Evolutionary conservation across 768 basidiomycete species (phyloP).

Genomic region (Gautieria morchelliformis): DNA sequence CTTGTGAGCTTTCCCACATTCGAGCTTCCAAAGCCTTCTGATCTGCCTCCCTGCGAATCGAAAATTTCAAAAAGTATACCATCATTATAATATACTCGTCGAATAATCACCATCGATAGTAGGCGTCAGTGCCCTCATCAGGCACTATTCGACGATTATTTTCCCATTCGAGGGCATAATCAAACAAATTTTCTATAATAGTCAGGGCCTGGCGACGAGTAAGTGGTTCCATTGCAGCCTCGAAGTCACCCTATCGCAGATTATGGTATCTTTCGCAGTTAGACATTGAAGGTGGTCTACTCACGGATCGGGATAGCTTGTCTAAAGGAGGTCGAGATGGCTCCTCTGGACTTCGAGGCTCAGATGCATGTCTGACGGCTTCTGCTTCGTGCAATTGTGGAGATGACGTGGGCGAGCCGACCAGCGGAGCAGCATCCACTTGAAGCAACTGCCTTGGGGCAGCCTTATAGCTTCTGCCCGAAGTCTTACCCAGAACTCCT

Average conservation of each 20-base stretch:
- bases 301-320: slow-evolving; percentile 41
- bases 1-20: slow-evolving; percentile 73
- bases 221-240: slow-evolving; percentile 51
- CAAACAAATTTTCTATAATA: slow-evolving; percentile 79
- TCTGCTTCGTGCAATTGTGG: slow-evolving; percentile 29
- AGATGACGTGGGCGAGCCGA: slow-evolving; percentile 19
- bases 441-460: slow-evolving; percentile 95
- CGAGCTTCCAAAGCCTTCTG: slow-evolving; percentile 51
- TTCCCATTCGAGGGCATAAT: slow-evolving; percentile 51
- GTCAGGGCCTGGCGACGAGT: slow-evolving; percentile 68
- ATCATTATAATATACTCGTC: neutral
- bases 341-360: slow-evolving; percentile 33
- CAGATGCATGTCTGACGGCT: neutral
- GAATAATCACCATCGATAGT: slow-evolving; percentile 34
- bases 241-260: neutral
- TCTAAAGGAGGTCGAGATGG: slow-evolving; percentile 13
- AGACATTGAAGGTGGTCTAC: slow-evolving; percentile 1
- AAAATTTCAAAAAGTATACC: neutral
- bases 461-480: slow-evolving; percentile 87
- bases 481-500: slow-evolving; percentile 91
- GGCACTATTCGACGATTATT: slow-evolving; percentile 14
- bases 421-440: slow-evolving; percentile 49
- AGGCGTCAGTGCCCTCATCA: slow-evolving; percentile 43
- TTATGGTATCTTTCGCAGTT: neutral
- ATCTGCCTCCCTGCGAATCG: slow-evolving; percentile 40